Percentiles rank a stretch among this genome's conserved stretches.
phyloP scores from a whole-genome alignment of 768 basidiomycete species.

The Suillus decipiens region DNA sequence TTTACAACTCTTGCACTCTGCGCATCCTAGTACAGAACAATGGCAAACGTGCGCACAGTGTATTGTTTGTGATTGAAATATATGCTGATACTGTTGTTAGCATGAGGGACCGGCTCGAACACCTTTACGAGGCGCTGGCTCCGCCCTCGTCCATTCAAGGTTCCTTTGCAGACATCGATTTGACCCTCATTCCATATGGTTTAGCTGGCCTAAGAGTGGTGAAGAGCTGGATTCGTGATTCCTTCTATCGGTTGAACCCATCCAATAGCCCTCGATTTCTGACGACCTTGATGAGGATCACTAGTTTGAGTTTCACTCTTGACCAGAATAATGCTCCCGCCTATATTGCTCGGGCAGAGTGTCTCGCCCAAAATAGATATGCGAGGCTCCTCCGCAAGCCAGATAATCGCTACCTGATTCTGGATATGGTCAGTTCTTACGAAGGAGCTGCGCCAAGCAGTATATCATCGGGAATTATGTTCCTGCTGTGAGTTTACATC shows the following conservation, averaged over 20 bases:
- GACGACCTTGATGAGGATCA: conserved; percentile 40
- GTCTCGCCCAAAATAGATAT: conserved; percentile 11
- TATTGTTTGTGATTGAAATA: background rate
- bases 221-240: conserved; percentile 46
- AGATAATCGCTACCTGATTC: conserved; percentile 29
- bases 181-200: conserved; percentile 42
- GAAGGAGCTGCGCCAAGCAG: conserved; percentile 27
- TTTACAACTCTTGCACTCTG: conserved; percentile 34
- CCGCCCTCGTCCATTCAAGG: conserved; percentile 52
- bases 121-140: conserved; percentile 49
- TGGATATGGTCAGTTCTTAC: conserved; percentile 33
- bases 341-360: conserved; percentile 38
- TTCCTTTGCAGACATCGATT: conserved; percentile 37
- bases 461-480: conserved; percentile 37
- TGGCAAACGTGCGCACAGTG: conserved; percentile 10
- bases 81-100: background rate
- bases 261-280: conserved; percentile 32
- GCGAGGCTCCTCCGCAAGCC: conserved; percentile 13
- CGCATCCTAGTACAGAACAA: conserved; percentile 3
- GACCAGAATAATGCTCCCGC: conserved; percentile 34
- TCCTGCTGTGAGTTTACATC: background rate
- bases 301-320: conserved; percentile 40
- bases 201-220: conserved; percentile 37
- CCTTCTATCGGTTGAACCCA: conserved; percentile 37
- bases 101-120: conserved; percentile 39